phyloP scores from a whole-genome alignment of 164 flowering plant species.

The Kalanchoe fedtschenkoi region DNA sequence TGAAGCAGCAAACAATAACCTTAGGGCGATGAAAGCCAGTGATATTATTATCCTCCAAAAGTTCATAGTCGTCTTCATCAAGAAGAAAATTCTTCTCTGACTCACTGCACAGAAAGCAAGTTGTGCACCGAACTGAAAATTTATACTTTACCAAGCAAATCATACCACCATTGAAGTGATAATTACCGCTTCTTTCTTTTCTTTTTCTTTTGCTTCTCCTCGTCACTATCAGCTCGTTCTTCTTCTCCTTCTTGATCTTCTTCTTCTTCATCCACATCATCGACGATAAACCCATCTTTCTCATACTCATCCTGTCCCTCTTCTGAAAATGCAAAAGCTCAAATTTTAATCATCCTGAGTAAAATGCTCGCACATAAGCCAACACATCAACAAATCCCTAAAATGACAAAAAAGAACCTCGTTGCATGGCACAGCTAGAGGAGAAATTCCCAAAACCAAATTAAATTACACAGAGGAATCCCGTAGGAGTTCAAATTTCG shows the following conservation, averaged over 20 bases:
- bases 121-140: neutral
- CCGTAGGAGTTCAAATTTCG: too few species aligned
- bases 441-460: neutral
- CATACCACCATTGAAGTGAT: neutral
- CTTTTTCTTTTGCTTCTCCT: slow-evolving; percentile 58
- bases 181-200: slow-evolving; percentile 62
- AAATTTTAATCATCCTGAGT: neutral
- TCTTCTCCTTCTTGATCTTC: slow-evolving; percentile 42
- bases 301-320: slow-evolving; percentile 88
- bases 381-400: neutral
- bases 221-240: slow-evolving; percentile 39
- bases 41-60: slow-evolving; percentile 67
- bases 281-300: slow-evolving; percentile 91
- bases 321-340: slow-evolving; percentile 21
- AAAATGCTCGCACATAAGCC: neutral
- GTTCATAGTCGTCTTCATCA: slow-evolving; percentile 92
- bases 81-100: slow-evolving; percentile 55
- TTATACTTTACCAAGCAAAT: too few species aligned
- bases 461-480: neutral
- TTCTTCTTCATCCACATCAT: slow-evolving; percentile 80
- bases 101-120: slow-evolving; percentile 28
- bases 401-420: neutral
- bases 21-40: slow-evolving; percentile 52
- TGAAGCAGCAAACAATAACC: slow-evolving; percentile 18
- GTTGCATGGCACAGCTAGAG: neutral